These are phyloP conservation scores for Albatrellus ellisii DNA, from an alignment of 768 basidiomycete species.

Conservation along the genomic window DNA sequence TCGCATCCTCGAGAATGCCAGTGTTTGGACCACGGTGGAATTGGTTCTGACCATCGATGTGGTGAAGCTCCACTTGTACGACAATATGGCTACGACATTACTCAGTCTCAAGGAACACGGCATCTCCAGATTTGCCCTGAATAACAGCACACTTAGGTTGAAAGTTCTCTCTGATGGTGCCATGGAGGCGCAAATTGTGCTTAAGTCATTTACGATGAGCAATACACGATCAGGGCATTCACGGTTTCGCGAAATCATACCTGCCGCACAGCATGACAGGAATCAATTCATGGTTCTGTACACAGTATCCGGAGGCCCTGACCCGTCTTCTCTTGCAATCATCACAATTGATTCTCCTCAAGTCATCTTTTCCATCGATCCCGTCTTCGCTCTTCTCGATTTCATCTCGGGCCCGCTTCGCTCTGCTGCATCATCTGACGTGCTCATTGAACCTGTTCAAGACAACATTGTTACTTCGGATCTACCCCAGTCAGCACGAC, in stretches of 20 bases:
- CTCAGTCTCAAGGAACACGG: constrained; percentile 58
- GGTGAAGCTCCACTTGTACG: constrained; percentile 82
- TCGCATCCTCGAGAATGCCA: constrained; percentile 15
- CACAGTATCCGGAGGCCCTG: constrained; percentile 51
- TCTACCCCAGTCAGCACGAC: constrained; percentile 9
- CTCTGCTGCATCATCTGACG: constrained; percentile 11
- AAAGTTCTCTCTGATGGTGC: constrained; percentile 76
- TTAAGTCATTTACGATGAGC: constrained; percentile 86
- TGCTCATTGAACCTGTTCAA: constrained; percentile 9
- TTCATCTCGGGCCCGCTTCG: constrained; percentile 61
- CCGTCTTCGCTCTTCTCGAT: constrained; percentile 75
- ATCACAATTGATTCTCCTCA: constrained; percentile 87
- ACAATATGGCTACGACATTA: constrained; percentile 42
- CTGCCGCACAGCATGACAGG: constrained; percentile 73
- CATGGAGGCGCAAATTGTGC: constrained; percentile 74
- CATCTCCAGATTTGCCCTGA: constrained; percentile 76
- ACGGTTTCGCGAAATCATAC: constrained; percentile 90
- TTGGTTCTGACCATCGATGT: constrained; percentile 55
- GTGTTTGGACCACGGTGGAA: constrained; percentile 57
- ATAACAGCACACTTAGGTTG: constrained; percentile 62
- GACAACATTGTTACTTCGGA: constrained; percentile 4
- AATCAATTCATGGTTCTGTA: constrained; percentile 94
- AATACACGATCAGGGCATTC: constrained; percentile 76
- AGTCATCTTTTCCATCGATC: constrained; percentile 86
- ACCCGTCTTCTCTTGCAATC: constrained; percentile 54